Percentiles rank a stretch among this genome's conserved stretches.
Conservation (phyloP, 1,284 basidiomycete genomes). For the Ustilago cynodontis region DNA sequence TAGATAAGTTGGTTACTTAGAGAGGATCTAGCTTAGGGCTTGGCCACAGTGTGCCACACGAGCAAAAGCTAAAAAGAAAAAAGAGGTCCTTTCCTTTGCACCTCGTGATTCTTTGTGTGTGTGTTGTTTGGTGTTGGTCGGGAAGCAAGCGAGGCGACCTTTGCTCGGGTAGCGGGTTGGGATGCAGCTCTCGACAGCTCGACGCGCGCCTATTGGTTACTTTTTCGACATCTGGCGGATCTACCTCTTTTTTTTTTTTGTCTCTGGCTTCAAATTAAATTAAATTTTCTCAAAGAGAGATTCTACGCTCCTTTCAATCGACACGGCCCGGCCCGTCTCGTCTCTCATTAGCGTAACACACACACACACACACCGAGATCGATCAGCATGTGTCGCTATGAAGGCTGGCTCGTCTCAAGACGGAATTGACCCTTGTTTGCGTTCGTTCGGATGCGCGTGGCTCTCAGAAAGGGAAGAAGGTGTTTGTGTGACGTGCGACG, state of each 20-base stretch:
- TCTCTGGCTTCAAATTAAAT: neutral
- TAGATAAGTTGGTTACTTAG: too few relatives aligned
- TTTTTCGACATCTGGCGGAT: neutral
- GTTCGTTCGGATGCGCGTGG: slow-evolving; percentile 3
- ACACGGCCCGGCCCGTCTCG: slow-evolving; percentile 4
- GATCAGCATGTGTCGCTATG: neutral
- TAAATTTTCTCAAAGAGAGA: neutral
- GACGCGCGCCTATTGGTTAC: neutral
- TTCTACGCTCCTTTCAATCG: neutral
- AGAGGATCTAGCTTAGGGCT: neutral
- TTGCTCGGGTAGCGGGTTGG: neutral
- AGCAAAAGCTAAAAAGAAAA: neutral
- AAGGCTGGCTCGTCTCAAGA: neutral
- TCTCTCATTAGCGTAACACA: neutral
- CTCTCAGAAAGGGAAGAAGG: too few relatives aligned
- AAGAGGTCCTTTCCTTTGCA: neutral
- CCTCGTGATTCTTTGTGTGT: slow-evolving; percentile 21
- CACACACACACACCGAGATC: neutral
- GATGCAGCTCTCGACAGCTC: slow-evolving; percentile 7
- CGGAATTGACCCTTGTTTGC: neutral
- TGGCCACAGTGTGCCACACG: neutral
- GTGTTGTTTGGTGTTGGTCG: slow-evolving; percentile 6
- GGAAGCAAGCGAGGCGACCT: slow-evolving; percentile 9
- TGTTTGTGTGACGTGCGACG: neutral
- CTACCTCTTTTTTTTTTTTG: neutral